phyloP scores from a whole-genome alignment of 2,329 filamentous ascomycete species.

The Colletotrichum limetticola region DNA sequence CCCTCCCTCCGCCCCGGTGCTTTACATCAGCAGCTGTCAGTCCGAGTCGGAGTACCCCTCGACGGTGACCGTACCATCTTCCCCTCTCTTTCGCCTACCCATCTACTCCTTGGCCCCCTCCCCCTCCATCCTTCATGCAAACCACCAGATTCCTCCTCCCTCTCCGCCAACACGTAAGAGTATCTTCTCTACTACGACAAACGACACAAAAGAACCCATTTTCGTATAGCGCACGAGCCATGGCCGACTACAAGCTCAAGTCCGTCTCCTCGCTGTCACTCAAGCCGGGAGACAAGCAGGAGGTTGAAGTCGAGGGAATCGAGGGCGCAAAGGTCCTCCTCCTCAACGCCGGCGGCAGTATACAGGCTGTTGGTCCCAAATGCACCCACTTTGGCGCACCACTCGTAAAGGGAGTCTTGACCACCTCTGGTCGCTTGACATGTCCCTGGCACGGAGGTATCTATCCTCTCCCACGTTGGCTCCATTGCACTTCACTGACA shows the following conservation, averaged over 20 bases:
- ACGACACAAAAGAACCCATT: slow-evolving; percentile 33
- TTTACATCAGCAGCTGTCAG: background rate
- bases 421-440: slow-evolving; percentile 82
- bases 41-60: slow-evolving; percentile 11
- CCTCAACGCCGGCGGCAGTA: slow-evolving; percentile 78
- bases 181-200: slow-evolving; percentile 1
- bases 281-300: slow-evolving; percentile 83
- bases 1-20: background rate
- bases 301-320: slow-evolving; percentile 91
- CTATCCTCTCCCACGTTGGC: slow-evolving; percentile 37
- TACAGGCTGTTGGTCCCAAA: slow-evolving; percentile 84
- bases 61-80: background rate
- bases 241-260: slow-evolving; percentile 78
- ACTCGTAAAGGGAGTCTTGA: slow-evolving; percentile 85
- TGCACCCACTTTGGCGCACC: slow-evolving; percentile 96
- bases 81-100: background rate
- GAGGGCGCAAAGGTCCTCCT: slow-evolving; percentile 88
- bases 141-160: slow-evolving; percentile 8
- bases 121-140: slow-evolving; percentile 26
- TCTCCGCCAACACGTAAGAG: slow-evolving; percentile 3
- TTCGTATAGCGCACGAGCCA: slow-evolving; percentile 47
- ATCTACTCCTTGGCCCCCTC: background rate
- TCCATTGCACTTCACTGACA: background rate
- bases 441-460: slow-evolving; percentile 97
- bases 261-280: slow-evolving; percentile 79